Base-by-base conservation (phyloP, 345 rosid species). In the Melastoma malabathricum region DNA sequence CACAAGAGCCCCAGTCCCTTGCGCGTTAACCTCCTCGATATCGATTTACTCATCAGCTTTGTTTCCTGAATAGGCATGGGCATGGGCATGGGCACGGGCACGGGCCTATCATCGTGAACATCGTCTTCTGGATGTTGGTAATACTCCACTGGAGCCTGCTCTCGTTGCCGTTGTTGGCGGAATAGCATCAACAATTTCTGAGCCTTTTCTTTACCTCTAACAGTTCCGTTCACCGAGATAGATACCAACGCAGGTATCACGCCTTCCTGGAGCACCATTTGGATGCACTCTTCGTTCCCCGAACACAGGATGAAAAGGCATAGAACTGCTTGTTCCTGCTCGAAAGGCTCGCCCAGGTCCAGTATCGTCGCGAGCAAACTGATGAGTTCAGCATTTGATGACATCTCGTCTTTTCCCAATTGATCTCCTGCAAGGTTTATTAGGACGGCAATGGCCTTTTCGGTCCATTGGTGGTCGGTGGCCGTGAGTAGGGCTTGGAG, bases 211-310 rank as follows among this genome's bases (percentile, higher is more conserved):
- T 66, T 78, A 39, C 92, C 97, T 59, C 96, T 62, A 0, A 73
- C n/a, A 14, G 85, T 88, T 5, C 99, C 99, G 15, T 88, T 88
- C 18, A 88, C 94, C 0, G 95, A 85, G 38, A 92, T 70, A 5
- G 98, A 88, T 55, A 92, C 97, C 57, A 92, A 58, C 5, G 94
- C 81, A 13, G 98, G 98, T 54, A 84, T 92, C 47, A 84, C 98
- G 13, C 98, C 98, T 76, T 92, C 98, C 66, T 84, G 98, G 50
- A 92, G 66, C 39, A 82, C 95, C 81, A 88, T 64, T 46, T 83
- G 86, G 51, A 84, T 62, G 67, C 99, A 88, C 34, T 74, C 70
- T 43, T 88, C 95, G 31, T 72, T 79, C 46, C 94, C 86, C 1
- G 60, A 74, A 61, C 99, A 93, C 47, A 93, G 64, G 16, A 76